A percentile compares a stretch with the other conserved stretches of the same genome.
Conservation (phyloP, 2,329 filamentous ascomycete species). For the Achaetomium macrosporum region DNA sequence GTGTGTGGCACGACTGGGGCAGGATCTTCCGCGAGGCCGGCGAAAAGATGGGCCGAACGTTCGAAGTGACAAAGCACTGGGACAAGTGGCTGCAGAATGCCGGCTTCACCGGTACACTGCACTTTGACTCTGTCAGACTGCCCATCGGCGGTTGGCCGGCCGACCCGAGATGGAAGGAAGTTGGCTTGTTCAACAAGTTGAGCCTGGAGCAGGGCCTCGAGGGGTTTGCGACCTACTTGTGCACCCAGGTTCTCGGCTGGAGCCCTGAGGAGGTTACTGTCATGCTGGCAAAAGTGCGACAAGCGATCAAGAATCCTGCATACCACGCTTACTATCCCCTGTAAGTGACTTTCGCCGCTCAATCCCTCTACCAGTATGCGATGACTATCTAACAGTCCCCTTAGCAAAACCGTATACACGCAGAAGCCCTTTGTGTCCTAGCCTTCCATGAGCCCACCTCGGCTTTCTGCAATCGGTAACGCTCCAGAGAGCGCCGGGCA, state of each 20-base stretch:
- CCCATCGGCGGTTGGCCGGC: background rate
- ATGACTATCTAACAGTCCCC: background rate
- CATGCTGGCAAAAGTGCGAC: background rate
- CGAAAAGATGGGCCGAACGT: background rate
- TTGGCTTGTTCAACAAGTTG: background rate
- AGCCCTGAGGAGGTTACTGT: background rate
- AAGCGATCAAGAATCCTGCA: background rate
- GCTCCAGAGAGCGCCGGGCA: background rate
- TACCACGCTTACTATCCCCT: background rate
- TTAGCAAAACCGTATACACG: background rate
- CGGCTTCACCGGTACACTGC: background rate
- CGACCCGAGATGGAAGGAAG: background rate
- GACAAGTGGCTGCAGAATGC: background rate
- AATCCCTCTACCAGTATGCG: background rate
- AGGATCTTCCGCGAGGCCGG: background rate
- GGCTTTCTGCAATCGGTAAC: background rate
- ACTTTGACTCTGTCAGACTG: background rate
- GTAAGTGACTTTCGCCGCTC: background rate
- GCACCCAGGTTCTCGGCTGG: background rate
- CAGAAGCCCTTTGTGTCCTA: background rate
- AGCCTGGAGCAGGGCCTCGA: background rate
- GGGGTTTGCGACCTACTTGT: background rate
- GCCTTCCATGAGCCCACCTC: background rate
- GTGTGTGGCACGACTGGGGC: conserved; percentile 1
- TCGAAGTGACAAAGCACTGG: background rate